Percentiles rank a stretch among this genome's conserved stretches.
phyloP scores from a whole-genome alignment of 2,329 filamentous ascomycete genomes.

The Harringtonia aguacate region DNA sequence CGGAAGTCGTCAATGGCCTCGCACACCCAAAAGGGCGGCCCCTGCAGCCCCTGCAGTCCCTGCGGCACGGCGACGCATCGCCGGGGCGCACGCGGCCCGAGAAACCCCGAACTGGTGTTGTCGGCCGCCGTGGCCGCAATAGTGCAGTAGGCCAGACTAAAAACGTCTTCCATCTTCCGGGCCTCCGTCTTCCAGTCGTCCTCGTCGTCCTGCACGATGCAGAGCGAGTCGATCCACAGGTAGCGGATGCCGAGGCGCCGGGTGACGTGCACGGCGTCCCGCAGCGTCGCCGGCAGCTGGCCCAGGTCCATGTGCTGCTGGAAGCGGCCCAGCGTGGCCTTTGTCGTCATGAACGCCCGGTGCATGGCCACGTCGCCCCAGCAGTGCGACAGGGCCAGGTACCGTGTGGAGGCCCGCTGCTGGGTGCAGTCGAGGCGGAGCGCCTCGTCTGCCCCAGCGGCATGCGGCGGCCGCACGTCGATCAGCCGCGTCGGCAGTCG shows the following conservation, averaged over 20 bases:
- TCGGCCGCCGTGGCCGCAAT: constrained; percentile 14
- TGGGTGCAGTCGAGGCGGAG: too few species aligned
- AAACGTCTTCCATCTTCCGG: constrained; percentile 17
- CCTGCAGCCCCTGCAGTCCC: too few species aligned
- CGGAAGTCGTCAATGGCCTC: constrained; percentile 23
- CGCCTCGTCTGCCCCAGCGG: too few species aligned
- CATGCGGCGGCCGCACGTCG: too few species aligned
- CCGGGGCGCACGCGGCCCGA: too few species aligned
- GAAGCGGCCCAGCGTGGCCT: background rate
- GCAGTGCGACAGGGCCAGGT: too few species aligned
- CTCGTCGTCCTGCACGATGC: constrained; percentile 5
- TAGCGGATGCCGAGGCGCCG: constrained; percentile 7
- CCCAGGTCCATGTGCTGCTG: background rate
- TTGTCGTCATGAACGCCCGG: too few species aligned
- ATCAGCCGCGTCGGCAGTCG: too few species aligned
- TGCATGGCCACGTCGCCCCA: too few species aligned
- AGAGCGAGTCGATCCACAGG: constrained; percentile 8
- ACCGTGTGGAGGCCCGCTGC: too few species aligned
- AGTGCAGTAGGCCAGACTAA: constrained; percentile 16
- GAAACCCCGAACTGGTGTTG: too few species aligned
- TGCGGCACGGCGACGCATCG: background rate
- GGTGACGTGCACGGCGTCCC: constrained; percentile 10
- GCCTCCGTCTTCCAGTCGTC: constrained; percentile 14
- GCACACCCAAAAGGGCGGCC: constrained; percentile 18
- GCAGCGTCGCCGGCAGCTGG: constrained; percentile 5